Evolutionary conservation across 108 stramenopile genomes (phyloP), one percentile per base, ranked within the genome.

Genomic region (Cyclotella cryptica): DNA sequence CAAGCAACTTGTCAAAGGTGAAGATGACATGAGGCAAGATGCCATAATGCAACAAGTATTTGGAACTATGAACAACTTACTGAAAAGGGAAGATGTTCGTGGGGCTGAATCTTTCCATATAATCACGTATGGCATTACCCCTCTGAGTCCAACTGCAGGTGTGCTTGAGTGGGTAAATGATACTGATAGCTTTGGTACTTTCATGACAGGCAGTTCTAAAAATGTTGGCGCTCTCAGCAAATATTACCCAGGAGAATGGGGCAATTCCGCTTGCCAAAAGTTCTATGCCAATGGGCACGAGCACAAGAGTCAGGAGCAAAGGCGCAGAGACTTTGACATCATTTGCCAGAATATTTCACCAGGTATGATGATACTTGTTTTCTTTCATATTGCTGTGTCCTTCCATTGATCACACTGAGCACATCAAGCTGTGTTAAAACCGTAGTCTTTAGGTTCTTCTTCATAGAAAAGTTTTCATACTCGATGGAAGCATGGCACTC

Each of bases 41-140:
- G 98, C 98, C 0, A 91, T 99, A 12, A 98, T 99, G 97, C 76
- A 92, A 66, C 98, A 98, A 89, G 95, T 98, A 30, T 99, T 99
- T 69, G 87, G 75, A 39, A 88, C 91, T 27, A 88, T 98, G 28
- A 98, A 99, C 66, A 79, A 75, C 27, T 86, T 98, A 59, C 84
- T 99, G 53, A 66, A 59, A 44, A 71, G 73, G 22, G 66, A 82
- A 55, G 78, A 64, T 15, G 47, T 69, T 3, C 43, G 70, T 35
- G 71, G 77, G 21, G 69, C 41, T 53, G 63, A 61, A 24, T 39
- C 44, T 18, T 51, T 64, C 46, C 61, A 62, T 40, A 44, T 97
- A 29, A 84, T 93, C 10, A 98, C 97, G 6, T 97, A 98, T 82
- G 90, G 86, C 45, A 86, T 96, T 35, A 72, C 96, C 0, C 99